Percentiles rank a stretch among this genome's conserved stretches.
Evolutionary conservation across 192 early-diverging fungal species (phyloP).

Genomic region (Backusella westeae): DNA sequence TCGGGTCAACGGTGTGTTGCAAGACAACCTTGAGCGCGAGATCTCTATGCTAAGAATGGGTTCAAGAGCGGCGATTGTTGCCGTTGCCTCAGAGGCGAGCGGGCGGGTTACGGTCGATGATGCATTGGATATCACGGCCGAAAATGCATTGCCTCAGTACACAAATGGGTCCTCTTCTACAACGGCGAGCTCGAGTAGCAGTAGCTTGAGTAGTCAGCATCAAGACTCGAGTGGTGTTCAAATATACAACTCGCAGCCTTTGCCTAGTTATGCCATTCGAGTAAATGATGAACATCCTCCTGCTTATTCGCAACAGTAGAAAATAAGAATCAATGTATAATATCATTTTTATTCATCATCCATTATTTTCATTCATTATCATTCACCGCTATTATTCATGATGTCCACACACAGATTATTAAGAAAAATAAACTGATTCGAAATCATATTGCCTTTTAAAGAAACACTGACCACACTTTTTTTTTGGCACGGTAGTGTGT

Average conservation of each 20-base stretch:
- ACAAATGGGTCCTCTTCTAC: background rate
- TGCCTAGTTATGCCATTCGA: background rate
- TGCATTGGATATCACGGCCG: slow-evolving; percentile 21
- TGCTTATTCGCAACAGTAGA: background rate
- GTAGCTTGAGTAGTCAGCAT: background rate
- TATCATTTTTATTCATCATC: no score
- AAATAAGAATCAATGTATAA: no score
- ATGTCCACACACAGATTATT: no score
- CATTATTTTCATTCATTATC: no score
- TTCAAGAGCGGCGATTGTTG: slow-evolving; percentile 23
- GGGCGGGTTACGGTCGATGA: slow-evolving; percentile 31
- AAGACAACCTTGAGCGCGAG: slow-evolving; percentile 25
- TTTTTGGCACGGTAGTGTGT: background rate
- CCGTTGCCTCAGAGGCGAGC: slow-evolving; percentile 15
- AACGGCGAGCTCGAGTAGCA: background rate
- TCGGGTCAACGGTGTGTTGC: slow-evolving; percentile 11
- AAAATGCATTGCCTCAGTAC: background rate
- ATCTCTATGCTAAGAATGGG: slow-evolving; percentile 31
- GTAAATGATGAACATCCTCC: background rate
- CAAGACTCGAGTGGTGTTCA: background rate
- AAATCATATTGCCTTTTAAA: no score
- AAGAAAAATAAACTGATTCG: no score
- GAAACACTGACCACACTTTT: no score
- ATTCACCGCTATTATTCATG: no score
- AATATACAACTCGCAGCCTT: background rate